Evolutionary conservation across 129 eudicot species (phyloP), one percentile per base, ranked within the genome.

Genomic region (Helichrysum umbraculigerum): DNA sequence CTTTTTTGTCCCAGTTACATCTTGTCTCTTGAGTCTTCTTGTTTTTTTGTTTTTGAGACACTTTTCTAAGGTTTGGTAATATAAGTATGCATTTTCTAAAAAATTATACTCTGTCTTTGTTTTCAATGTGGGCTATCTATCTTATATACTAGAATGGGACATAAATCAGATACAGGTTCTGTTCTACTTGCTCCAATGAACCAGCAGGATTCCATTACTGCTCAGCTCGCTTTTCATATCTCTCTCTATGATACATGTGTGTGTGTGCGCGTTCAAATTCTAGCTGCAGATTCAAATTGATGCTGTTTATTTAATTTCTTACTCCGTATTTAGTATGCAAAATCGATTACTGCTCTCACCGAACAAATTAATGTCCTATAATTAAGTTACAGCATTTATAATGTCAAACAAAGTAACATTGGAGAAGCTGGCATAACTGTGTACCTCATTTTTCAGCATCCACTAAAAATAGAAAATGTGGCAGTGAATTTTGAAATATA

Each of bases 121-220:
- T 25, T 25, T 25, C 28, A 25, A 25, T 25, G 28, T 25, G 0
- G 28, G 28, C 28, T 25, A n/a, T n/a, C n/a, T n/a, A n/a, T n/a
- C n/a, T n/a, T n/a, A 19, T 90, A 84, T 75, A 91, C 98, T 35
- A 78, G 75, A 76, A 60, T 88, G 70, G 88, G 91, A 57, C 87
- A 79, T 57, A 87, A 52, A 69, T 92, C 98, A 21, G 91, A 79
- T 30, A 92, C 96, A 16, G 90, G 93, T 25, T 66, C 93, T 33
- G 71, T 79, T 30, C 73, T 92, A 29, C 16, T 92, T 61, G 67
- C 98, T 76, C 92, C 90, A 4, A 77, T 76, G 83, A 92, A 92
- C 60, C 98, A 92, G 85, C 96, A 89, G 90, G 98, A 92, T 83
- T 73, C 89, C 61, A 35, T 92, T 34, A 88, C 96, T 8, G 66